phyloP scores from a whole-genome alignment of 352 stramenopile genomes.

The Pythium aphanidermatum region DNA sequence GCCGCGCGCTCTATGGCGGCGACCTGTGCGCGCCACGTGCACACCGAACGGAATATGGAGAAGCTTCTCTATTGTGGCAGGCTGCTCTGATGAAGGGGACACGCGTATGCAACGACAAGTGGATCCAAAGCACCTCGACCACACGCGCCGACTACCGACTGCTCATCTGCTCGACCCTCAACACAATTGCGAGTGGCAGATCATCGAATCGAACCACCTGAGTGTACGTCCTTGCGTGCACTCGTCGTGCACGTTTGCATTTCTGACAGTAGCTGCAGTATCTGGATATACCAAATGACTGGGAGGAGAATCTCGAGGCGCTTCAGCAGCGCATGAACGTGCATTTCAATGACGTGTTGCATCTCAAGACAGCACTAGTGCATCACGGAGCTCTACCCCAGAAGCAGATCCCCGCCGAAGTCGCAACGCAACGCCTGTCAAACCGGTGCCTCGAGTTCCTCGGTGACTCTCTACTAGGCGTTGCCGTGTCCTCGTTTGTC shows the following conservation, averaged over 20 bases:
- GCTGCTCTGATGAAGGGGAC: too few relatives aligned
- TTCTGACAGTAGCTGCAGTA: slow-evolving; percentile 33
- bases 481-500: slow-evolving; percentile 52
- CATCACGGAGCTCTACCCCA: slow-evolving; percentile 65
- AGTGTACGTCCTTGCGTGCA: not conserved
- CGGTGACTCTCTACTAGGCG: slow-evolving; percentile 67
- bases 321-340: slow-evolving; percentile 59
- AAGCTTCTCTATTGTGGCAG: too few relatives aligned
- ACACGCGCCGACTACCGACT: slow-evolving; percentile 9
- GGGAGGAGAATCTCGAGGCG: slow-evolving; percentile 34
- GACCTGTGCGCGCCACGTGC: too few relatives aligned
- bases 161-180: slow-evolving; percentile 14
- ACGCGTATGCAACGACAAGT: slow-evolving; percentile 11
- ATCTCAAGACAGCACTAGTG: slow-evolving; percentile 64
- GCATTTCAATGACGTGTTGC: slow-evolving; percentile 44
- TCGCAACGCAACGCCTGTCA: slow-evolving; percentile 55
- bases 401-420: slow-evolving; percentile 26
- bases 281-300: slow-evolving; percentile 35
- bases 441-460: slow-evolving; percentile 84
- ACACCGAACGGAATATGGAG: too few relatives aligned
- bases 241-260: not conserved
- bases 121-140: slow-evolving; percentile 4
- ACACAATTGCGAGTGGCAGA: slow-evolving; percentile 23
- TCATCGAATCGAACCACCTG: slow-evolving; percentile 18
- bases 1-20: too few relatives aligned